phyloP scores from a whole-genome alignment of 352 stramenopile genomes.

The Pythium sukuiense region DNA sequence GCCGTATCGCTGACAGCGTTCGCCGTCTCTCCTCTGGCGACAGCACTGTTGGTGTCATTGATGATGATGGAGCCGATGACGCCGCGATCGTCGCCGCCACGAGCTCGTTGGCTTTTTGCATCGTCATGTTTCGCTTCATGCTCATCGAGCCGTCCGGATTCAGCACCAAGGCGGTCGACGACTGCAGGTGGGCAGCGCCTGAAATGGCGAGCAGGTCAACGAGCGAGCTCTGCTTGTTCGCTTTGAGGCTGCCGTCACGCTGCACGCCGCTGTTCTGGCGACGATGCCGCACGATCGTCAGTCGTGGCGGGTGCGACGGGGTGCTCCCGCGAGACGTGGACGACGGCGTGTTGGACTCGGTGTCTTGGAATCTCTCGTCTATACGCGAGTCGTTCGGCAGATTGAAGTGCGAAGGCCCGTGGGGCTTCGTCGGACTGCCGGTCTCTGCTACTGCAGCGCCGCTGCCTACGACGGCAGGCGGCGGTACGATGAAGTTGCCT shows the following conservation, averaged over 20 bases:
- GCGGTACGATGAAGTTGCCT: conserved; percentile 55
- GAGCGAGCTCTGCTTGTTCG: conserved; percentile 34
- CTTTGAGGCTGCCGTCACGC: too few species aligned
- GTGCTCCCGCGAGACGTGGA: neutral
- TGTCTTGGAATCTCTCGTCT: too few species aligned
- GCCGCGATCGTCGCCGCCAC: conserved; percentile 33
- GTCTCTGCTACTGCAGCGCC: neutral
- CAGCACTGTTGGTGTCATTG: conserved; percentile 17
- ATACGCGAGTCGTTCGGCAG: neutral
- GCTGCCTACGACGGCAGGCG: conserved; percentile 24
- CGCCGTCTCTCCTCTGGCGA: conserved; percentile 31
- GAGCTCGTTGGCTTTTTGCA: conserved; percentile 32
- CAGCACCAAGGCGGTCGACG: conserved; percentile 6
- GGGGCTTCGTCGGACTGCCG: neutral
- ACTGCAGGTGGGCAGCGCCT: neutral
- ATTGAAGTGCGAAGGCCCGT: neutral
- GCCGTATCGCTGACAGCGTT: conserved; percentile 40
- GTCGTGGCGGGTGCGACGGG: neutral
- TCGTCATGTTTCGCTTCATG: conserved; percentile 27
- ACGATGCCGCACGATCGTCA: conserved; percentile 28
- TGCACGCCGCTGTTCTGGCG: conserved; percentile 24
- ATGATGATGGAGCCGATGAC: neutral
- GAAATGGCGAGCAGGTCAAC: conserved; percentile 31
- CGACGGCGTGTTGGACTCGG: neutral
- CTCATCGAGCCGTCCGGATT: conserved; percentile 28